Percentiles rank a stretch among this genome's conserved stretches.
phyloP scores from a whole-genome alignment of 2,329 filamentous ascomycete genomes.

The Aspergillaceae sp. region DNA sequence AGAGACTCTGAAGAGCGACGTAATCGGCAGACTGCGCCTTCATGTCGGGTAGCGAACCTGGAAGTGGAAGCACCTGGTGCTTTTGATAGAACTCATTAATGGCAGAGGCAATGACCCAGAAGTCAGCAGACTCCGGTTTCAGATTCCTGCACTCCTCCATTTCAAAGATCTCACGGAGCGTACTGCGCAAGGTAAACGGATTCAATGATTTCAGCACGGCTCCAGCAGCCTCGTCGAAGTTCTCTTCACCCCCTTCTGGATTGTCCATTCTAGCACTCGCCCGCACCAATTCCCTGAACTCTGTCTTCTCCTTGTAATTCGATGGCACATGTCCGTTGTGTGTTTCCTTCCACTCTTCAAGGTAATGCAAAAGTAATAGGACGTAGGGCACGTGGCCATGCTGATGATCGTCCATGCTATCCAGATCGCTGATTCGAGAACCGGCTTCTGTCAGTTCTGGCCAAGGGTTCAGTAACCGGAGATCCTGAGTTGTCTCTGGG shows the following conservation, averaged over 20 bases:
- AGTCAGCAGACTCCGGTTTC: constrained; percentile 48
- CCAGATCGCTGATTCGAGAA: constrained; percentile 56
- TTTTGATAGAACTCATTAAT: constrained; percentile 67
- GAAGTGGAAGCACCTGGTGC: constrained; percentile 67
- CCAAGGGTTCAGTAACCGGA: constrained; percentile 81
- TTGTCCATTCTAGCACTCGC: constrained; percentile 61
- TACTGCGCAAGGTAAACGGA: constrained; percentile 56
- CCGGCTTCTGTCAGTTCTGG: constrained; percentile 65
- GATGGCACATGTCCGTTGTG: constrained; percentile 62
- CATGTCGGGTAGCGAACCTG: constrained; percentile 90
- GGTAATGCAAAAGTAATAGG: constrained; percentile 69
- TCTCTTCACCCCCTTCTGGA: constrained; percentile 84
- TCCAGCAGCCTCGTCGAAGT: constrained; percentile 84
- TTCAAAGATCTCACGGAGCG: constrained; percentile 69
- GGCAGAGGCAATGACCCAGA: constrained; percentile 84
- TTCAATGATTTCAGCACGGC: constrained; percentile 84
- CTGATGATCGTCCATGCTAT: constrained; percentile 63
- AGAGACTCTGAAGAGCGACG: constrained; percentile 81
- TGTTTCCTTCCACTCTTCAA: constrained; percentile 66
- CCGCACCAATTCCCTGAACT: constrained; percentile 65
- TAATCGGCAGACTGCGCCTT: constrained; percentile 89
- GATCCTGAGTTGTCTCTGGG: constrained; percentile 70
- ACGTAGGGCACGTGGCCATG: constrained; percentile 91
- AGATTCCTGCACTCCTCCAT: constrained; percentile 52
- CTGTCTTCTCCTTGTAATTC: constrained; percentile 76